These are phyloP conservation scores for Polygonum maritimum DNA, from an alignment of 148 eudicot species.

Conservation along the genomic window DNA sequence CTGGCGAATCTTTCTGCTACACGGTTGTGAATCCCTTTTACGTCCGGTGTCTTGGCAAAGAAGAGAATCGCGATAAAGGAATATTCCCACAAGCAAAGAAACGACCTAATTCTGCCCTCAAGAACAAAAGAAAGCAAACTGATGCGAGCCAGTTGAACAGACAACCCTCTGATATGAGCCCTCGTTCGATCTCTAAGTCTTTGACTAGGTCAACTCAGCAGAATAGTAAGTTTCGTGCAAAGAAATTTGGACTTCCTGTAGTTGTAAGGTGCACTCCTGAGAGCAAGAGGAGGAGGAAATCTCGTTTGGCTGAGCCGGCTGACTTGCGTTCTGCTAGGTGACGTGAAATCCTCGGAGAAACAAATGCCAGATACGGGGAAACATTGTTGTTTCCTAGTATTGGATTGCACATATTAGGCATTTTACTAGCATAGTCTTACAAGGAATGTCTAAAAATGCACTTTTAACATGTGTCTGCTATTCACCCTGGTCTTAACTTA, in stretches of 20 bases:
- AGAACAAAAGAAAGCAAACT: conserved; percentile 19
- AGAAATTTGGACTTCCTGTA: conserved; percentile 32
- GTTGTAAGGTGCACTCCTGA: conserved; percentile 50
- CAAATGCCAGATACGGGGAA: background rate
- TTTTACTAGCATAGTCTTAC: background rate
- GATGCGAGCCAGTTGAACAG: conserved; percentile 18
- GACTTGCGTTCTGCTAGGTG: conserved; percentile 32
- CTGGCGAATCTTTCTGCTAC: conserved; percentile 41
- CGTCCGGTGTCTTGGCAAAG: conserved; percentile 38
- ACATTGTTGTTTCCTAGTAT: background rate
- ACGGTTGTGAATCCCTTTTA: conserved; percentile 54
- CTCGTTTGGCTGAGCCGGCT: conserved; percentile 30
- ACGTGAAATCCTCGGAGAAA: background rate
- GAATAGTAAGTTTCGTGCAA: conserved; percentile 28
- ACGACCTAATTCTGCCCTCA: conserved; percentile 49
- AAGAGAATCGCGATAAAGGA: conserved; percentile 32
- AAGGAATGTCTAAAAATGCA: background rate
- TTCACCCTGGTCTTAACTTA: background rate
- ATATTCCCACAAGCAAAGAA: conserved; percentile 44
- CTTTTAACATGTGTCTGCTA: background rate
- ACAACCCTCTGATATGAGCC: conserved; percentile 22
- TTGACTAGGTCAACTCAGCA: conserved; percentile 17
- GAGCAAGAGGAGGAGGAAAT: conserved; percentile 60
- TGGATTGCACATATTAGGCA: conserved; percentile 4
- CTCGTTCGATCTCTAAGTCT: conserved; percentile 24